phyloP scores from a whole-genome alignment of 129 eudicot species.

The Artemisia tridentata region DNA sequence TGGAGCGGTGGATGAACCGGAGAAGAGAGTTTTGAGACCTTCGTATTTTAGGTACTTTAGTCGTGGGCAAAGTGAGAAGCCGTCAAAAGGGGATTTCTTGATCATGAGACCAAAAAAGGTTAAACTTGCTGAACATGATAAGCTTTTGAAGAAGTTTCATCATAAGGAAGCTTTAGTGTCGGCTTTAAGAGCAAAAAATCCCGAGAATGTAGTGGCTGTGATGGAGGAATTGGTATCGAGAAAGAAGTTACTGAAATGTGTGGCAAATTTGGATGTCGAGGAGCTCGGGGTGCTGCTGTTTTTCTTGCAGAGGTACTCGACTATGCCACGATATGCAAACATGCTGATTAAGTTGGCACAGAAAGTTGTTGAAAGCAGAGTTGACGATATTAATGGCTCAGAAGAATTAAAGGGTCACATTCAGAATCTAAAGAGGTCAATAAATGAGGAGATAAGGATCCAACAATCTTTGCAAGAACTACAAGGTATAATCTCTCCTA shows the following conservation, averaged over 20 bases:
- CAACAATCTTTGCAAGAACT: slow-evolving; percentile 81
- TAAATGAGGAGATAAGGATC: slow-evolving; percentile 73
- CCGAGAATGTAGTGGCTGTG: slow-evolving; percentile 73
- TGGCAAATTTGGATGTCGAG: slow-evolving; percentile 64
- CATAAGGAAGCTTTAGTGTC: slow-evolving; percentile 86
- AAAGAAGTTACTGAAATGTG: slow-evolving; percentile 66
- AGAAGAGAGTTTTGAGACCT: slow-evolving; percentile 62
- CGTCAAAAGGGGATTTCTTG: slow-evolving; percentile 73
- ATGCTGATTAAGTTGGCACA: slow-evolving; percentile 54
- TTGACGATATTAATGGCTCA: slow-evolving; percentile 58
- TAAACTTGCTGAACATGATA: slow-evolving; percentile 81
- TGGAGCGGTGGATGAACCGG: slow-evolving; percentile 36
- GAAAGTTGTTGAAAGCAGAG: slow-evolving; percentile 75
- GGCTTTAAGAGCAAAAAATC: slow-evolving; percentile 61
- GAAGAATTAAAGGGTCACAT: slow-evolving; percentile 53
- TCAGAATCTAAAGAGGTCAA: slow-evolving; percentile 62
- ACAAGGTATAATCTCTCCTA: slow-evolving; percentile 86
- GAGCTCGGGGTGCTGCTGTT: slow-evolving; percentile 71
- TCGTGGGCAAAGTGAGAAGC: slow-evolving; percentile 77
- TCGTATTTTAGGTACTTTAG: slow-evolving; percentile 75
- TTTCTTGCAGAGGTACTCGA: slow-evolving; percentile 70
- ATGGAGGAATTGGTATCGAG: slow-evolving; percentile 95
- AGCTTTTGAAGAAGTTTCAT: slow-evolving; percentile 76
- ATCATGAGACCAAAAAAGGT: slow-evolving; percentile 67
- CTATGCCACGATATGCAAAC: slow-evolving; percentile 68